Percentiles rank a stretch among this genome's conserved stretches.
phyloP scores from a whole-genome alignment of 208 protist genomes.

The Crithidia thermophila region DNA sequence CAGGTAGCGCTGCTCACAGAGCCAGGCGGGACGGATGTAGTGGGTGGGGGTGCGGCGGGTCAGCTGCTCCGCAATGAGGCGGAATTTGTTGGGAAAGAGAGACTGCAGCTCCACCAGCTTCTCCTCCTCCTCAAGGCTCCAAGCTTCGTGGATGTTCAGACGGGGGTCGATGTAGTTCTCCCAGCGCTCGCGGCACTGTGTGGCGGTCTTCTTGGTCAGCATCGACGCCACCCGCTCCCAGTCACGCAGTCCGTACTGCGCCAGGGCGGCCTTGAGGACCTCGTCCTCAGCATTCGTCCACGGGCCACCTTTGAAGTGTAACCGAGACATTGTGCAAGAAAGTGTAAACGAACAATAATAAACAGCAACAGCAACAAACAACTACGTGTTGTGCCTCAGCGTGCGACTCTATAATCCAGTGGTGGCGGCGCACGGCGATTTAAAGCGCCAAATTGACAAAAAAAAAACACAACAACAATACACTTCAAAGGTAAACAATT shows the following conservation, averaged over 20 bases:
- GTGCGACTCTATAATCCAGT: no score
- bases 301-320: constrained; percentile 97
- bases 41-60: constrained; percentile 44
- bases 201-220: constrained; percentile 97
- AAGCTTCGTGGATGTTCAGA: constrained; percentile 99
- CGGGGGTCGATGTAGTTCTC: constrained; percentile 99
- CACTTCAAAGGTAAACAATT: constrained; percentile 1
- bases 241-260: constrained; percentile 99
- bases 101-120: constrained; percentile 98
- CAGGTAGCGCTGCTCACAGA: constrained; percentile 99
- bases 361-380: constrained; percentile 5
- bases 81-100: constrained; percentile 99
- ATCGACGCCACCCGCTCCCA: constrained; percentile 99
- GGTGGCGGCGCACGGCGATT: no score
- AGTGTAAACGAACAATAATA: not conserved
- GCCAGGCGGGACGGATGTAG: constrained; percentile 96
- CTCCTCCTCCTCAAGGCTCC: constrained; percentile 99
- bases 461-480: no score
- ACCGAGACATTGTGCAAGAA: constrained; percentile 74
- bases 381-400: no score
- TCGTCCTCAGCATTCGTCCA: constrained; percentile 99
- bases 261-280: constrained; percentile 99
- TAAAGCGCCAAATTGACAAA: no score
- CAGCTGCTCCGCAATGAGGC: constrained; percentile 96
- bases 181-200: constrained; percentile 99